Base-by-base conservation (phyloP, 306 rosid genomes). In the Cucurbita maxima region DNA sequence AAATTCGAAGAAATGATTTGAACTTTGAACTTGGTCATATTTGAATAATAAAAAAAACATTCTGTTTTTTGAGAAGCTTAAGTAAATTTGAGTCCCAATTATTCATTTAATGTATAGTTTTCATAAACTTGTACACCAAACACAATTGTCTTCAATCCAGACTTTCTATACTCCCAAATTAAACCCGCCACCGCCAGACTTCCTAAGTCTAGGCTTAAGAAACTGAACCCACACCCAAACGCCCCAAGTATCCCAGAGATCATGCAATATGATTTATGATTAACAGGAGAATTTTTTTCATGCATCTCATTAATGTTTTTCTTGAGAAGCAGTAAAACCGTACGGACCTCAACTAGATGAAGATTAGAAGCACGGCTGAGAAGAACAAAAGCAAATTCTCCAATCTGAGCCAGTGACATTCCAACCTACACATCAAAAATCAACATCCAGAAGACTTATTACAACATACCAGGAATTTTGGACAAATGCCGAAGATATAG, bases 361-460 rank as follows among this genome's bases (percentile, higher is more conserved):
- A 95, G 93, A 88, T 91, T 91, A 25, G 97, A 95, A 71, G 99
- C 99, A 48, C 99, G 97, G 71, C 97, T 95, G 64, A 95, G 95
- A 85, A 95, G 97, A 85, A 95, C 99, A 84, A 95, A 95, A 57
- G 99, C 85, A 74, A 91, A 95, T 62, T 95, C 99, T 58, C 99
- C 99, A 78, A 95, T 95, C 77, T 95, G 99, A 60, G 99, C 99
- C 75, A 95, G 71, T 67, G 99, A 95, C 90, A 95, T 87, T 80
- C 97, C 99, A 53, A 95, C 99, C 99, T 95, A 85, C 77, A 74
- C 78, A 86, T 78, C 75, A 86, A 45, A 83, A 12, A 76, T 66
- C 84, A 66, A 80, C 78, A 83, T 82, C 76, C 82, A 70, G 74
- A 50, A 50, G 5, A 70, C 15, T 50, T 34, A 0, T 51, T 14